Evolutionary conservation across 2,329 filamentous ascomycete genomes (phyloP).

Genomic region (Meredithiella fracta): DNA sequence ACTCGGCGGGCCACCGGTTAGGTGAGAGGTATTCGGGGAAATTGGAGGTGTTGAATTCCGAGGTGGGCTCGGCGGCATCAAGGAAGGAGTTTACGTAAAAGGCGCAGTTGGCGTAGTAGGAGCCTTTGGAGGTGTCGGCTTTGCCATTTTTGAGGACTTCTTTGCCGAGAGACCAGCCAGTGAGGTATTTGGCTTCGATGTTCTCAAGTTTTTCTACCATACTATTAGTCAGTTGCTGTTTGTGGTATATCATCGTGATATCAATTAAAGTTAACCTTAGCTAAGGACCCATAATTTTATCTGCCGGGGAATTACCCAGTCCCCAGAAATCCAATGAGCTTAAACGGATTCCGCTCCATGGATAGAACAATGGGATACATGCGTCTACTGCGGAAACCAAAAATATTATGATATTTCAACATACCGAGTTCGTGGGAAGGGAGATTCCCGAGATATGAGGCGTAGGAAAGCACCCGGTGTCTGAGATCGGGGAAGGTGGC

Average conservation of each 20-base stretch:
- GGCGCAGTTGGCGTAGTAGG: conserved; percentile 70
- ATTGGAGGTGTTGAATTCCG: conserved; percentile 39
- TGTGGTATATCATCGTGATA: not conserved
- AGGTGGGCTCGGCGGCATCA: conserved; percentile 44
- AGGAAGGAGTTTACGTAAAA: conserved; percentile 53
- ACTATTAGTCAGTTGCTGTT: conserved; percentile 2
- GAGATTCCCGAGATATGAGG: conserved; percentile 76
- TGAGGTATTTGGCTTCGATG: conserved; percentile 44
- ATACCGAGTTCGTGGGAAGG: conserved; percentile 53
- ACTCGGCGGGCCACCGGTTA: conserved; percentile 69
- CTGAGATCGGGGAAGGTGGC: conserved; percentile 54
- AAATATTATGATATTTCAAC: conserved; percentile 15
- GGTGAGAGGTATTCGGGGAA: conserved; percentile 80
- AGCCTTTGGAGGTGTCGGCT: conserved; percentile 66
- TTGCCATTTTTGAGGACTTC: conserved; percentile 64
- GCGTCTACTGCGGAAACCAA: not conserved
- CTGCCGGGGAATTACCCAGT: conserved; percentile 6
- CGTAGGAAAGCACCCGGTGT: conserved; percentile 61
- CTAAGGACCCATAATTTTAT: not conserved
- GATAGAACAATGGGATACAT: not conserved
- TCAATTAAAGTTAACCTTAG: not conserved
- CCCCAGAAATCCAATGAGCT: not conserved
- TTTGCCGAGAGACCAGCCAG: conserved; percentile 67
- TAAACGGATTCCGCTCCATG: conserved; percentile 1
- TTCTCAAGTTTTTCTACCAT: conserved; percentile 39